A percentile compares a stretch with the other conserved stretches of the same genome.
These are phyloP conservation scores for Ogataea philodendri DNA, from an alignment of 805 yeast genomes.

Conservation along the genomic window DNA sequence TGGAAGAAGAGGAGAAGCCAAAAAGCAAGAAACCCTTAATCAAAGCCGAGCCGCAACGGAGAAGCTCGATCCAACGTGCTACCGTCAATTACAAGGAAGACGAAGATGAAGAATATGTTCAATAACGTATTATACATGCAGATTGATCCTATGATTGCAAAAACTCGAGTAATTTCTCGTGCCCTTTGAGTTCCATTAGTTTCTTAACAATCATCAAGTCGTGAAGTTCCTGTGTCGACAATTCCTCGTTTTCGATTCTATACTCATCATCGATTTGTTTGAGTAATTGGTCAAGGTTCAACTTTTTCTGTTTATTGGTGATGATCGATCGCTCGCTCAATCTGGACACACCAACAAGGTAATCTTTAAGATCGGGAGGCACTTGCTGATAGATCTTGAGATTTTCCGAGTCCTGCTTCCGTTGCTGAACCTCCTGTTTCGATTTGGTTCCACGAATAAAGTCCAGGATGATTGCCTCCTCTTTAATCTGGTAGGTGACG, in stretches of 20 bases:
- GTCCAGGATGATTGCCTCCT: conserved; percentile 64
- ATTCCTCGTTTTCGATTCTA: conserved; percentile 16
- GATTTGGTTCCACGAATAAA: conserved; percentile 55
- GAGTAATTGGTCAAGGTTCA: conserved; percentile 50
- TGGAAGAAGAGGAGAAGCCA: conserved; percentile 28
- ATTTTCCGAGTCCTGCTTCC: conserved; percentile 34
- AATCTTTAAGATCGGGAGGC: conserved; percentile 28
- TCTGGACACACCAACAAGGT: conserved; percentile 32
- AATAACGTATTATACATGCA: conserved; percentile 8
- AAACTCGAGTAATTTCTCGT: conserved; percentile 59
- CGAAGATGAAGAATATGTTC: conserved; percentile 5
- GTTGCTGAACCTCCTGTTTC: conserved; percentile 33
- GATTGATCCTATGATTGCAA: conserved; percentile 34
- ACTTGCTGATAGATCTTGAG: conserved; percentile 32
- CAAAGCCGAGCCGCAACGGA: conserved; percentile 11
- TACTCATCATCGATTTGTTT: conserved; percentile 34
- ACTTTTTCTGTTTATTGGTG: conserved; percentile 29
- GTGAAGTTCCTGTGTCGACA: conserved; percentile 41
- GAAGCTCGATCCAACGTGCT: conserved; percentile 30
- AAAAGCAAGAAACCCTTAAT: conserved; percentile 23
- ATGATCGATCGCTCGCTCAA: conserved; percentile 35
- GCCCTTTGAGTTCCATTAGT: conserved; percentile 68
- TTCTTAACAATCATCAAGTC: conserved; percentile 56
- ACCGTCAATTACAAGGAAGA: conserved; percentile 36
- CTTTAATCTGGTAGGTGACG: conserved; percentile 64